phyloP scores from a whole-genome alignment of 306 rosid species.

The Cucumis hystrix region DNA sequence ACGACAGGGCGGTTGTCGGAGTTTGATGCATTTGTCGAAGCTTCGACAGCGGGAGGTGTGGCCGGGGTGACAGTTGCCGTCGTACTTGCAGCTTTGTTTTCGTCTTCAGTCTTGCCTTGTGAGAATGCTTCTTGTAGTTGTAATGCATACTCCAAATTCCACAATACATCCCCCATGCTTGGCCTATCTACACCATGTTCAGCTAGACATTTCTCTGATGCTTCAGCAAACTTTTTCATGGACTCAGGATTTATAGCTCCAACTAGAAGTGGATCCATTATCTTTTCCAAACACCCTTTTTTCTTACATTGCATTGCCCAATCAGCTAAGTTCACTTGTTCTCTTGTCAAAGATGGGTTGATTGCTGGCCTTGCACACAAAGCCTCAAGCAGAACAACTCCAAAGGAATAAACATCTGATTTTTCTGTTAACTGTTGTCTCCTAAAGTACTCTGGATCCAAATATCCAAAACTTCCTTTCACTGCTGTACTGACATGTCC shows the following conservation, averaged over 20 bases:
- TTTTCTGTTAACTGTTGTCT: constrained; percentile 39
- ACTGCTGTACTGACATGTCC: constrained; percentile 38
- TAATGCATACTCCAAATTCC: constrained; percentile 42
- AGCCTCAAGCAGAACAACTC: constrained; percentile 32
- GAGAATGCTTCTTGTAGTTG: constrained; percentile 39
- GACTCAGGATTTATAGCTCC: constrained; percentile 33
- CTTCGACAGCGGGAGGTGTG: not conserved
- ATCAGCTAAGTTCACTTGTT: constrained; percentile 45
- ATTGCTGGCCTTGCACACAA: constrained; percentile 33
- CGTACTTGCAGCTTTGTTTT: not conserved
- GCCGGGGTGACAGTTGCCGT: not conserved
- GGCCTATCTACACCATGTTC: constrained; percentile 45
- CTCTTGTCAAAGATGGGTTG: constrained; percentile 30
- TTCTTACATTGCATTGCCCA: constrained; percentile 47
- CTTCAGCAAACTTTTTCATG: constrained; percentile 36
- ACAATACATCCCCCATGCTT: constrained; percentile 40
- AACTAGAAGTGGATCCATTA: constrained; percentile 25
- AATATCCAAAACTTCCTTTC: constrained; percentile 40
- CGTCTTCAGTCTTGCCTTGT: constrained; percentile 19
- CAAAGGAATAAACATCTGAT: constrained; percentile 40
- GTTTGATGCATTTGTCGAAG: constrained; percentile 1
- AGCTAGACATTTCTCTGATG: constrained; percentile 39
- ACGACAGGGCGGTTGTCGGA: not conserved
- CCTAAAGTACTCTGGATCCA: constrained; percentile 40
- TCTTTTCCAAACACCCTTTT: constrained; percentile 28